Evolutionary conservation across 2,329 filamentous ascomycete genomes (phyloP).

Genomic region (Venturia effusa): DNA sequence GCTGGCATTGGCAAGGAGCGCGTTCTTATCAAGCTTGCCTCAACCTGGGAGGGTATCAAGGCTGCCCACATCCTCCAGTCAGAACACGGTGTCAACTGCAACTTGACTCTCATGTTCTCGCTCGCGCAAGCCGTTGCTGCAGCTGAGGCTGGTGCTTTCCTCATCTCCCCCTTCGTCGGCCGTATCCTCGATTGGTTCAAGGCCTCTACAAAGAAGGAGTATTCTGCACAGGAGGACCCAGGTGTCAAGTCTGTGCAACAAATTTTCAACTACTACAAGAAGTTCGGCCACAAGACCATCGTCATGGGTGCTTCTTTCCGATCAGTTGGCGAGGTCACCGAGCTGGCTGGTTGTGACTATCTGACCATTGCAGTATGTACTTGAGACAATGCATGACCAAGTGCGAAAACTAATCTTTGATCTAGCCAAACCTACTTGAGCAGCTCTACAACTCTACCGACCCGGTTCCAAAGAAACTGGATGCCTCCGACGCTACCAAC

Average conservation of each 20-base stretch:
- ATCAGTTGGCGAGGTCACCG: constrained; percentile 91
- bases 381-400: background rate
- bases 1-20: constrained; percentile 88
- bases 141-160: constrained; percentile 89
- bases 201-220: constrained; percentile 88
- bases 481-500: constrained; percentile 51
- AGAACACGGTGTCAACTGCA: constrained; percentile 94
- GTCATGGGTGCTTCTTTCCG: constrained; percentile 99
- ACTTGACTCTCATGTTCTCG: constrained; percentile 99
- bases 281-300: constrained; percentile 96
- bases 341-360: constrained; percentile 97
- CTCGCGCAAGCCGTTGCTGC: constrained; percentile 87
- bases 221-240: constrained; percentile 79
- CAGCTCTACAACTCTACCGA: constrained; percentile 78
- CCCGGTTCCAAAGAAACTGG: constrained; percentile 84
- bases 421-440: constrained; percentile 81
- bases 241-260: constrained; percentile 85
- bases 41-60: constrained; percentile 99
- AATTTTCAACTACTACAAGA: constrained; percentile 99
- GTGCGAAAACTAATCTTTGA: background rate
- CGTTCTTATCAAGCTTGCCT: constrained; percentile 96
- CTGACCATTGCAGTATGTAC: constrained; percentile 81
- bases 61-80: constrained; percentile 93
- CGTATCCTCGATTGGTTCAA: constrained; percentile 99
- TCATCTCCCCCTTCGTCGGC: constrained; percentile 98